Conservation (phyloP, 1,284 basidiomycete genomes). For the Paramarasmius palmivorus region DNA sequence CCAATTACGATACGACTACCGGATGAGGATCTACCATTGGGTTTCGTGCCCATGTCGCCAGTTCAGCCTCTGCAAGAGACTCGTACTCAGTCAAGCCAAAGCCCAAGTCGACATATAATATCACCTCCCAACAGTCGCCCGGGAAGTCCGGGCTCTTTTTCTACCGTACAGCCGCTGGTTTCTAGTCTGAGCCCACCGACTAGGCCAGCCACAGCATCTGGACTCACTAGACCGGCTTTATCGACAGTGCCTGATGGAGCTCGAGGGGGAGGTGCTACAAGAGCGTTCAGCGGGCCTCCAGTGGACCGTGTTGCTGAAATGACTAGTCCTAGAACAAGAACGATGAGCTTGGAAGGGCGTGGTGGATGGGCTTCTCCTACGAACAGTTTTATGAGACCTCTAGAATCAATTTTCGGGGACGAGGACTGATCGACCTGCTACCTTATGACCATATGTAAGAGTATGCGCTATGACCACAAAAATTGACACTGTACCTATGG, state of each 20-base stretch:
- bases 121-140: neutral
- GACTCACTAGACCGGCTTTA: neutral
- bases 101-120: neutral
- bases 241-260: neutral
- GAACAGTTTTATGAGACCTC: constrained; percentile 1
- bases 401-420: neutral
- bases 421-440: too few species aligned
- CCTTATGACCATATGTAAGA: neutral
- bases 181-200: neutral
- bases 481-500: neutral
- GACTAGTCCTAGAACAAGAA: neutral
- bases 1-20: constrained; percentile 14
- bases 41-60: constrained; percentile 14
- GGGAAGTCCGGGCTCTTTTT: neutral
- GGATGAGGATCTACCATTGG: constrained; percentile 13
- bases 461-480: neutral
- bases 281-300: neutral
- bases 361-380: neutral
- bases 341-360: neutral
- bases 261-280: neutral
- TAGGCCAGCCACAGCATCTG: constrained; percentile 1
- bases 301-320: neutral
- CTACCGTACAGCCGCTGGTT: neutral
- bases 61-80: neutral
- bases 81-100: neutral